Evolutionary conservation across 176 grass and related monocot genomes (phyloP), one percentile per base, ranked within the genome.

Genomic region (Stipa capillata): DNA sequence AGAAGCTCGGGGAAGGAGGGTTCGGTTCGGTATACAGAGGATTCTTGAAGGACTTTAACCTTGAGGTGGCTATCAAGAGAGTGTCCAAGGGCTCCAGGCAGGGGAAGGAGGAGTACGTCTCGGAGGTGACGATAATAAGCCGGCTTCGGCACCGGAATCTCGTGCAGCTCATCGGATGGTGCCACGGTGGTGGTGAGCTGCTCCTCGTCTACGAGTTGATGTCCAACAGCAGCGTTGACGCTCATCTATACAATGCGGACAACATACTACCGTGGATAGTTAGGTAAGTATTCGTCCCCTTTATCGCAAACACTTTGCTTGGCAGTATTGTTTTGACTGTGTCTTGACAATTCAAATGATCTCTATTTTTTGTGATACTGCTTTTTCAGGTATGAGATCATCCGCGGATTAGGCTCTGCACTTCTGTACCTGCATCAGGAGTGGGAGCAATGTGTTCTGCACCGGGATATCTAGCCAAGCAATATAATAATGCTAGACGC

Each of bases 121-220:
- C 83, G 0, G 92, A 94, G 83, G 86, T 91, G 57, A 59, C 52
- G 6, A 91, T 91, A n/a, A 94, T 94, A n/a, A 89, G 86, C 80
- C 57, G 71, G 0, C 71, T 87, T 0, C 4, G 90, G 32, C 90
- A 89, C 43, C 90, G 80, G 0, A 89, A 93, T 65, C 80, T 93
- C 0, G 90, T 96, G 27, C 89, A 89, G 61, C 81, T 96, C 54
- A 69, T 89, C 7, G 93, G 93, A 37, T 96, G 89, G 87, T 96
- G 89, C 84, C 89, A 96, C 0, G 81, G 79, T 1, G 33, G 78
- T 4, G 51, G 83, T 0, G 83, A 83, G 36, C 55, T 89, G 8
- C 88, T 87, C 9, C 79, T 84, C n/a, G 82, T 89, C 20, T 89
- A 89, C 12, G 82, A 89, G 39, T 48, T 82, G 21, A 81, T 94